Evolutionary conservation across 2,329 filamentous ascomycete species (phyloP), one percentile per base, ranked within the genome.

Genomic region (Aspergillus sp.): DNA sequence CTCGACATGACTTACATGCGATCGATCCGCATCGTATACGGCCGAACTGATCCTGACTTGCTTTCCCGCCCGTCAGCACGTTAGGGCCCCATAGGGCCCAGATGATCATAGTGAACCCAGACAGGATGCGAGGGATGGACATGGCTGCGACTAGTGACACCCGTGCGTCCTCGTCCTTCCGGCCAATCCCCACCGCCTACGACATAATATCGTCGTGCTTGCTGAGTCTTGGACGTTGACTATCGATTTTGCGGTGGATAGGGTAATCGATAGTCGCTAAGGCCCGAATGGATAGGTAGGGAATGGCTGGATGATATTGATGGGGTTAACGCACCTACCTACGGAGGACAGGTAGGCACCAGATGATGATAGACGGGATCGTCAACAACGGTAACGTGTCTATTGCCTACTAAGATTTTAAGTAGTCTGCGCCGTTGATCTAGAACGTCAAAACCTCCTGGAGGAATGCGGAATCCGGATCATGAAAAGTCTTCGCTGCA

Each of bases 391-490:
- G 35, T 38, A 38, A 38, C 16, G 35, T 38, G 19, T 42, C 19
- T 42, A 42, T 42, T 46, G 51, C 26, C 51, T 54, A 56, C 54
- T 53, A 42, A 20, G 26, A 41, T 42, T 45, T 45, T 41, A 49
- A 19, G 38, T 52, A 51, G 33, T 41, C 50, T 52, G 50, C 41
- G 40, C 47, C 43, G 40, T 30, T 32, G 52, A 57, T 51, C 55
- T 55, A 57, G 55, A 57, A 55, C 55, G 46, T 55, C 52, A 36
- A 49, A 20, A 11, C 38, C 7, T 6, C 17, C 40, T 20, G 40
- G 16, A 17, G 16, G 40, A 42, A 42, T 42, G 40, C 5, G 16
- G 11, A 24, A 42, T 42, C 40, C 5, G 19, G 16, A 42, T 10
- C 40, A 42, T 16, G n/a, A 13, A n/a, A 38, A 38, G 35, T 17